Percentiles rank a stretch among this genome's conserved stretches.
phyloP scores from a whole-genome alignment of 768 basidiomycete genomes.

The Tylopilus sp. region DNA sequence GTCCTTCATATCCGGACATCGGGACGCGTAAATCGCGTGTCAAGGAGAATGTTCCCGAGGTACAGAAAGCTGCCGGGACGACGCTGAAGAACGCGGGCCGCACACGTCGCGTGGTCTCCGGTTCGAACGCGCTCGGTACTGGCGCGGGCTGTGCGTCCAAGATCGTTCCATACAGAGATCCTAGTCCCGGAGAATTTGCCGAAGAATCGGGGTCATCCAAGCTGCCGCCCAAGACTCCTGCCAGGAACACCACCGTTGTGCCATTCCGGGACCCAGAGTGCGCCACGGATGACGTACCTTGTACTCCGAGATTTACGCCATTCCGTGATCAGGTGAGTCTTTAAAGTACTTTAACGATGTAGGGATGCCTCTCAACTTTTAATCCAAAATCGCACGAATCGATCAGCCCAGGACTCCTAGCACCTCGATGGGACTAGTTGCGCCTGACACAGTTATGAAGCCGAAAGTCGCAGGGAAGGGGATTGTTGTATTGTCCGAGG shows the following conservation, averaged over 20 bases:
- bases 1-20: slow-evolving; percentile 62
- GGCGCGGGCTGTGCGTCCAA: slow-evolving; percentile 41
- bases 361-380: neutral
- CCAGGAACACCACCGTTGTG: slow-evolving; percentile 31
- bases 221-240: slow-evolving; percentile 34
- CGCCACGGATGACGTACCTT: slow-evolving; percentile 30
- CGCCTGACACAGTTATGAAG: slow-evolving; percentile 65
- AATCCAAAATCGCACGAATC: slow-evolving; percentile 3
- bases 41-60: slow-evolving; percentile 75
- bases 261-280: slow-evolving; percentile 40
- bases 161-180: slow-evolving; percentile 66
- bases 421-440: slow-evolving; percentile 27
- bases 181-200: slow-evolving; percentile 40
- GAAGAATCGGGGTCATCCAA: slow-evolving; percentile 28
- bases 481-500: slow-evolving; percentile 52
- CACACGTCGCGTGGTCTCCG: slow-evolving; percentile 49
- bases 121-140: slow-evolving; percentile 16
- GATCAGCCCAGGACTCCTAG: slow-evolving; percentile 22
- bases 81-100: slow-evolving; percentile 62
- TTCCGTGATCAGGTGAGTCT: slow-evolving; percentile 67
- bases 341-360: slow-evolving; percentile 4
- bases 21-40: slow-evolving; percentile 75
- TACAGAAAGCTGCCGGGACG: slow-evolving; percentile 64
- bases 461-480: slow-evolving; percentile 49
- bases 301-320: slow-evolving; percentile 62